Evolutionary conservation across 2,329 filamentous ascomycete species (phyloP).

Genomic region (Penicillium sp.): DNA sequence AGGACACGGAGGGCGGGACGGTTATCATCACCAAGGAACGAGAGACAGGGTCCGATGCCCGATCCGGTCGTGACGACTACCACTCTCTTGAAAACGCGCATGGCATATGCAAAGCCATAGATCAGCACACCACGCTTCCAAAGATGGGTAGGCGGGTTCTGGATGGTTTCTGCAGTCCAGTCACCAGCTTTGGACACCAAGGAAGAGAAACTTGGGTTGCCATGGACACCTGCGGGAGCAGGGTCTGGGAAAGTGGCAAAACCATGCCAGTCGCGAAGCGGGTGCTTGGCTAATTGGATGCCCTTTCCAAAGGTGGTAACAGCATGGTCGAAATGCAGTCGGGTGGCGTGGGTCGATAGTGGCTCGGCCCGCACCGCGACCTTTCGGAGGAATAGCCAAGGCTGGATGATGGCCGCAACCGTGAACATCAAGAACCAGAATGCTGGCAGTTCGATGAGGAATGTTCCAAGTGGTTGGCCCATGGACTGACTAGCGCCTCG

Average conservation of each 20-base stretch:
- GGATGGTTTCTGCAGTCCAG: conserved; percentile 67
- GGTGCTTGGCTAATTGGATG: conserved; percentile 60
- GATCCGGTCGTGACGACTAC: conserved; percentile 70
- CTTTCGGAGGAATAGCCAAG: conserved; percentile 70
- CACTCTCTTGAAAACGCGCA: conserved; percentile 63
- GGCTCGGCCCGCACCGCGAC: conserved; percentile 64
- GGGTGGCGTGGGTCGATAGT: conserved; percentile 69
- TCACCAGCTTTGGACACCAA: conserved; percentile 72
- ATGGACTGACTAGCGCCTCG: conserved; percentile 40
- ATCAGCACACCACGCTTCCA: conserved; percentile 69
- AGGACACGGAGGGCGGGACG: conserved; percentile 56
- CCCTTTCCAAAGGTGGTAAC: conserved; percentile 57
- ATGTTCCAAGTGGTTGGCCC: conserved; percentile 35
- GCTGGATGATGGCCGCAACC: conserved; percentile 65
- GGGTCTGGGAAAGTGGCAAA: conserved; percentile 71
- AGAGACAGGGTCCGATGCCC: conserved; percentile 68
- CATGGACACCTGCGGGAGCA: conserved; percentile 12
- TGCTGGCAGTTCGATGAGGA: conserved; percentile 49
- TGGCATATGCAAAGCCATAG: conserved; percentile 65
- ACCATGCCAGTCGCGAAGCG: conserved; percentile 69
- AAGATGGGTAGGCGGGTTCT: conserved; percentile 58
- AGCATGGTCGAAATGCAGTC: conserved; percentile 66
- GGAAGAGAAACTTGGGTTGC: conserved; percentile 60
- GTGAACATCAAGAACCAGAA: conserved; percentile 69
- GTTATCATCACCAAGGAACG: conserved; percentile 54